Conservation (phyloP, 495 filamentous ascomycete species). For the Lentithecium fluviatile region DNA sequence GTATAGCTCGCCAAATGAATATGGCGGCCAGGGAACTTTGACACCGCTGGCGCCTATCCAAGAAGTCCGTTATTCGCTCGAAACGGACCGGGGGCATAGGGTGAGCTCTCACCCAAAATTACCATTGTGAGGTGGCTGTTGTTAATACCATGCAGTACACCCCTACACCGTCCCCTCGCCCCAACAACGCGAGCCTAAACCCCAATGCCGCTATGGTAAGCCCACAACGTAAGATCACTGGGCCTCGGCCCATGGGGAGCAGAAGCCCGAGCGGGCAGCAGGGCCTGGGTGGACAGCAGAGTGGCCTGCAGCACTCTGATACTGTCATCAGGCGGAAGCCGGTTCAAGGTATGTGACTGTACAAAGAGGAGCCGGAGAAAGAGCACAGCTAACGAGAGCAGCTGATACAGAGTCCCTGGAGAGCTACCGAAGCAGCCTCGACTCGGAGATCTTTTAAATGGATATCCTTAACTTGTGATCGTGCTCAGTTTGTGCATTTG, state of each 20-base stretch:
- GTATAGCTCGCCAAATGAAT: conserved; percentile 32
- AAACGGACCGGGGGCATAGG: conserved; percentile 39
- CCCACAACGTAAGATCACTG: conserved; percentile 42
- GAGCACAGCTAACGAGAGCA: no score
- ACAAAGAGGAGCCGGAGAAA: no score
- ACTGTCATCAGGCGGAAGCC: conserved; percentile 35
- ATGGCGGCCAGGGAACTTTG: conserved; percentile 31
- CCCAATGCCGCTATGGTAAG: conserved; percentile 30
- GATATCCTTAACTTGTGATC: no score
- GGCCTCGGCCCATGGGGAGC: conserved; percentile 44
- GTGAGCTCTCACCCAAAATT: conserved; percentile 18
- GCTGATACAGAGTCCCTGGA: conserved; percentile 29
- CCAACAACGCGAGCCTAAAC: conserved; percentile 20
- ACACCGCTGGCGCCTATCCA: conserved; percentile 41
- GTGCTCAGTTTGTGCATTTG: no score
- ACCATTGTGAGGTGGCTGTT: neutral
- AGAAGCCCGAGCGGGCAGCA: conserved; percentile 35
- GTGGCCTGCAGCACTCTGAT: conserved; percentile 13
- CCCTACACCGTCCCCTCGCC: conserved; percentile 30
- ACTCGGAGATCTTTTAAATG: conserved; percentile 22
- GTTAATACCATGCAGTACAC: conserved; percentile 25
- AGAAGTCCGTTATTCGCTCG: conserved; percentile 43
- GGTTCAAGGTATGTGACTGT: conserved; percentile 30
- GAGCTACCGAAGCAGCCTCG: conserved; percentile 29
- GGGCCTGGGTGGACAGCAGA: conserved; percentile 10